Evolutionary conservation across 2,329 filamentous ascomycete species (phyloP).

Genomic region (Penicillium sp.): DNA sequence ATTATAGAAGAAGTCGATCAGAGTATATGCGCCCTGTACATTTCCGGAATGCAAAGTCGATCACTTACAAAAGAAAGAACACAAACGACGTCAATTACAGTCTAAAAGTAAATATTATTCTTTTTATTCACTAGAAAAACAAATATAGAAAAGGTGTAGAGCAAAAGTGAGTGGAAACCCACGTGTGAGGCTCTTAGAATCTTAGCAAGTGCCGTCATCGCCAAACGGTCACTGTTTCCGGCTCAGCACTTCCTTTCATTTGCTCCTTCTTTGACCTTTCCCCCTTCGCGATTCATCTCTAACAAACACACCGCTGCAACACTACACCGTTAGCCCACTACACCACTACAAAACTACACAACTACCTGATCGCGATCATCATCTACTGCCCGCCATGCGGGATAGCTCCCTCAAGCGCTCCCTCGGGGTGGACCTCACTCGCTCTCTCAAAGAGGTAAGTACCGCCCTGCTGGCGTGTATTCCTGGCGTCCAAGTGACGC

Average conservation of each 20-base stretch:
- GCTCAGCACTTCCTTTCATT: constrained; percentile 9
- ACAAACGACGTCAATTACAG: not conserved
- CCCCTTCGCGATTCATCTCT: not conserved
- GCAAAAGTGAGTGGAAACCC: not conserved
- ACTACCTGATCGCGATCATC: constrained; percentile 4
- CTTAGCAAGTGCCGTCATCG: constrained; percentile 23
- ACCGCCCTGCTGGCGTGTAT: not conserved
- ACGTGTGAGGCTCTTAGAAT: constrained; percentile 13
- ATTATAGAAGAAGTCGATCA: not conserved
- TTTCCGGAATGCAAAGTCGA: not conserved
- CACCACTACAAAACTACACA: not conserved
- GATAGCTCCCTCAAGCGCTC: constrained; percentile 45
- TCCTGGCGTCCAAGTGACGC: not conserved
- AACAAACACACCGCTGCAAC: constrained; percentile 2
- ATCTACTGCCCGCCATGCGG: constrained; percentile 31
- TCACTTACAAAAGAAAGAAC: not conserved
- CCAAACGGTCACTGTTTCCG: constrained; percentile 18
- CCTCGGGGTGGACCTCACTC: constrained; percentile 39
- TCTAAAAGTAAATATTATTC: not conserved
- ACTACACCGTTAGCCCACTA: not conserved
- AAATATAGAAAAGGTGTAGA: not conserved
- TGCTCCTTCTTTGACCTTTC: not conserved
- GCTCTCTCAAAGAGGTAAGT: constrained; percentile 41
- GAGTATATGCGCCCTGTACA: not conserved
- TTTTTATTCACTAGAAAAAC: not conserved